Conservation (phyloP, 202 grass and related monocot species). For the Carex arenaria region DNA sequence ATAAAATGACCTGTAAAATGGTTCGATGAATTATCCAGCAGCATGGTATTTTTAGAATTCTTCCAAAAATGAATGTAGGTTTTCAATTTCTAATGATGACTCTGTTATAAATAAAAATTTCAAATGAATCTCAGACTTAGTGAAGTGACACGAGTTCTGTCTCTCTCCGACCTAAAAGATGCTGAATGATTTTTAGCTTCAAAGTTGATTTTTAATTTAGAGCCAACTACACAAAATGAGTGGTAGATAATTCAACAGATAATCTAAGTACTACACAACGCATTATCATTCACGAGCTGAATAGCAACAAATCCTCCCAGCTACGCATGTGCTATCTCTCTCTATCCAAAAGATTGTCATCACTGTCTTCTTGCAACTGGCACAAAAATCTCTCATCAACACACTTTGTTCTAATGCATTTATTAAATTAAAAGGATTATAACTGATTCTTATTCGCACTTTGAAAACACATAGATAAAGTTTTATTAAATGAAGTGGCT, state of each 20-base stretch:
- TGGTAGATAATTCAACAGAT: not conserved
- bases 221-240: not conserved
- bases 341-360: conserved; percentile 16
- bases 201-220: too few species aligned
- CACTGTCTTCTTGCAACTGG: not conserved
- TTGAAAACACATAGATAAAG: not conserved
- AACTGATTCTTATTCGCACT: not conserved
- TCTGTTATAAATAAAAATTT: too few species aligned
- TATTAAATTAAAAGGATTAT: not conserved
- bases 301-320: conserved; percentile 30
- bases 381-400: not conserved
- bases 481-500: too few species aligned
- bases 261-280: not conserved
- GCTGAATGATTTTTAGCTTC: too few species aligned
- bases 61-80: too few species aligned
- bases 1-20: too few species aligned
- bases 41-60: too few species aligned
- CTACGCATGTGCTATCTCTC: conserved; percentile 3
- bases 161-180: too few species aligned
- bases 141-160: too few species aligned
- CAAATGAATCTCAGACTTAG: too few species aligned
- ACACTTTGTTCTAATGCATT: not conserved
- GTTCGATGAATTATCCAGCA: too few species aligned
- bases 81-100: too few species aligned
- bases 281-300: conserved; percentile 27